phyloP scores from a whole-genome alignment of 75 land plant species.

The Cupressus sempervirens region DNA sequence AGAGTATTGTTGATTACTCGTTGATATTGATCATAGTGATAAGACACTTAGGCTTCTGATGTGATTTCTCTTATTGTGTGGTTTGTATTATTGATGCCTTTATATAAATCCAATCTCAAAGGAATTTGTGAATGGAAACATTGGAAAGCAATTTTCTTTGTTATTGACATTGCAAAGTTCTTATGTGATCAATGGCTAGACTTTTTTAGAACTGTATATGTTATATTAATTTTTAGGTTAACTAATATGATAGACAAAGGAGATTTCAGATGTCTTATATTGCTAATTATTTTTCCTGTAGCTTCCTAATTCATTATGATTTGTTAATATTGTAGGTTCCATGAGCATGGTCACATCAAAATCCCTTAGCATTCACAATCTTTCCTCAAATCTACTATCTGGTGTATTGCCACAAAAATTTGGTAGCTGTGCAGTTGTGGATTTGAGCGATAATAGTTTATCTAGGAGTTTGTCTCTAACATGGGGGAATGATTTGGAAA shows the following conservation, averaged over 20 bases:
- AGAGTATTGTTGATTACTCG: not conserved
- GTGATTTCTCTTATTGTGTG: not conserved
- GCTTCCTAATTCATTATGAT: not conserved
- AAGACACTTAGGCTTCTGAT: not conserved
- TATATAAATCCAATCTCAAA: not conserved
- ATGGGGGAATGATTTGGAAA: constrained; percentile 70
- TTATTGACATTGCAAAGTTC: not conserved
- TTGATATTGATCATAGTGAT: not conserved
- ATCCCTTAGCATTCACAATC: constrained; percentile 52
- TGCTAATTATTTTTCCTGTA: not conserved
- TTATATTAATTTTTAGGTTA: not conserved
- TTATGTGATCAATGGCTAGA: not conserved
- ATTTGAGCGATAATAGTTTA: constrained; percentile 67
- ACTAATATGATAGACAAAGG: not conserved
- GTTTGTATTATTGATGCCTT: not conserved
- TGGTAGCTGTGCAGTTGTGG: constrained; percentile 58
- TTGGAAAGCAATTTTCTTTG: not conserved
- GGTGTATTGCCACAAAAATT: constrained; percentile 60
- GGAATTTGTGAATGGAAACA: not conserved
- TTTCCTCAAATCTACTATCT: constrained; percentile 65
- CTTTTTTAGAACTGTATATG: not conserved
- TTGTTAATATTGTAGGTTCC: constrained; percentile 42
- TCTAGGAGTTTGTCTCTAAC: constrained; percentile 54
- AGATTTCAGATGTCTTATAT: not conserved
- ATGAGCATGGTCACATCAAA: constrained; percentile 50